Percentiles rank a stretch among this genome's conserved stretches.
phyloP scores from a whole-genome alignment of 1,284 basidiomycete genomes.

The Ceratobasidium sp. region DNA sequence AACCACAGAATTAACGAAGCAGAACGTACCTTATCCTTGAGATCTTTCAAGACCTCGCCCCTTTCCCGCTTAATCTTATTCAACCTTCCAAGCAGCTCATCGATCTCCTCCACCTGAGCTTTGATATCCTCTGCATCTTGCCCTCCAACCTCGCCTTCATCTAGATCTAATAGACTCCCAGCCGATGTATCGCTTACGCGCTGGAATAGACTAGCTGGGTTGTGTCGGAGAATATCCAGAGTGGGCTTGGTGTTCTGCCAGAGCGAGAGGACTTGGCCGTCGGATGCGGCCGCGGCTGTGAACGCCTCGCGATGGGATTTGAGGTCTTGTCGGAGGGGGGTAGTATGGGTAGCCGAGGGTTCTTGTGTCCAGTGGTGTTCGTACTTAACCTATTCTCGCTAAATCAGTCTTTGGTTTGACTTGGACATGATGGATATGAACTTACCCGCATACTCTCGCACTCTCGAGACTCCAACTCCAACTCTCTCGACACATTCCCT shows the following conservation, averaged over 20 bases:
- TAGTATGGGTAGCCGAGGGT: constrained; percentile 83
- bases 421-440: not conserved
- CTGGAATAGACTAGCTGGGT: constrained; percentile 72
- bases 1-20: not conserved
- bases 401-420: not conserved
- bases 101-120: constrained; percentile 80
- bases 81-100: constrained; percentile 80
- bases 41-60: constrained; percentile 88
- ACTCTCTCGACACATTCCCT: constrained; percentile 70
- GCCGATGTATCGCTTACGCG: constrained; percentile 75
- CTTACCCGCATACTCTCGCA: constrained; percentile 83
- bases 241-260: constrained; percentile 83
- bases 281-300: constrained; percentile 83
- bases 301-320: constrained; percentile 83
- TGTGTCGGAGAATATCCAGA: constrained; percentile 74
- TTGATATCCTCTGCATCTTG: constrained; percentile 78
- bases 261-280: constrained; percentile 79
- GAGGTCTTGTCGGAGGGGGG: constrained; percentile 81
- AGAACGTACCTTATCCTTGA: constrained; percentile 86
- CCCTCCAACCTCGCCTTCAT: constrained; percentile 74
- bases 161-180: constrained; percentile 77
- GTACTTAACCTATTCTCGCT: constrained; percentile 75
- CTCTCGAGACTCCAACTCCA: constrained; percentile 84
- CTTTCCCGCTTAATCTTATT: constrained; percentile 89
- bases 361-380: constrained; percentile 91